phyloP scores from a whole-genome alignment of 2,329 filamentous ascomycete species.

The Phyllosticta capitalensis region DNA sequence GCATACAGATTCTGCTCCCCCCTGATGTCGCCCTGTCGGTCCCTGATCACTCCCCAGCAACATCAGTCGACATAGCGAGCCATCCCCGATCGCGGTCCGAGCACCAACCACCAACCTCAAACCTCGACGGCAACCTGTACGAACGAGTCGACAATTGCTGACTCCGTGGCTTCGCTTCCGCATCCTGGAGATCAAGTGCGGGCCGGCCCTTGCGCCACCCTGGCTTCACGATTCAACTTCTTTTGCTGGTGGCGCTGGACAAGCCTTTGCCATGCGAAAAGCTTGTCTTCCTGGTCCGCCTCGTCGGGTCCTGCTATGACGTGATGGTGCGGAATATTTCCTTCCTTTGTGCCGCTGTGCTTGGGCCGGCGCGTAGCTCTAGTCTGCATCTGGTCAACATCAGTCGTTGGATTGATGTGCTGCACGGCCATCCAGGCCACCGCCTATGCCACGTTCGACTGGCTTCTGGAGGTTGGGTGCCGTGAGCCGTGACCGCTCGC shows the following conservation, averaged over 20 bases:
- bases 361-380: background rate
- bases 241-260: background rate
- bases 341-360: background rate
- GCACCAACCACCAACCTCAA: background rate
- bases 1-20: background rate
- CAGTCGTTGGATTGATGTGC: background rate
- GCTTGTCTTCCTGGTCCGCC: background rate
- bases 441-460: background rate
- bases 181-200: background rate
- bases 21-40: no score
- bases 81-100: background rate
- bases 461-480: background rate
- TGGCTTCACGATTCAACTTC: background rate
- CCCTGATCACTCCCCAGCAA: background rate
- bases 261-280: background rate
- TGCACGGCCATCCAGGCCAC: background rate
- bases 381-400: background rate
- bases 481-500: background rate
- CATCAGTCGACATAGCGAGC: background rate
- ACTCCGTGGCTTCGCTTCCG: background rate
- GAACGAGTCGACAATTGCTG: background rate
- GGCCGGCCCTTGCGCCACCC: constrained; percentile 3
- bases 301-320: background rate
- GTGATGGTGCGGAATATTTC: background rate
- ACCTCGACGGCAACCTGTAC: background rate